These are phyloP conservation scores for Carallia brachiata DNA, from an alignment of 345 rosid genomes.

Conservation along the genomic window DNA sequence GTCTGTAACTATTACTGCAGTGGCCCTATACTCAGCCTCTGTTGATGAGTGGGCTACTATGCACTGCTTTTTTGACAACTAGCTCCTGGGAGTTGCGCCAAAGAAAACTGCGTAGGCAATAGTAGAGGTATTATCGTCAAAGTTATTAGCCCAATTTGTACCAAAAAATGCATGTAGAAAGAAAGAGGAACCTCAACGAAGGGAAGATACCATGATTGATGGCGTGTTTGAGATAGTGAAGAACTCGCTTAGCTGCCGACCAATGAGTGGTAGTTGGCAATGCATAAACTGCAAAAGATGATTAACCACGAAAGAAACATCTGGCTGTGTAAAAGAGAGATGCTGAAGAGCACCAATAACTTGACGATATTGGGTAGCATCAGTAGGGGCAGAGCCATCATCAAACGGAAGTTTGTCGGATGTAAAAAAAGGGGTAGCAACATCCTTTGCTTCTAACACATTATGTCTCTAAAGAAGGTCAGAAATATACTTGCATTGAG, in stretches of 20 bases:
- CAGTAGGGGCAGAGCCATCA: not conserved
- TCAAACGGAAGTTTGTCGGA: not conserved
- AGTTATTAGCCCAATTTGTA: no score
- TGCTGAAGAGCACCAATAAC: not conserved
- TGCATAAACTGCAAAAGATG: not conserved
- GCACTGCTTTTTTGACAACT: not conserved
- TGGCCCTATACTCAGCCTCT: not conserved
- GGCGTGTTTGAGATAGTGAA: no score
- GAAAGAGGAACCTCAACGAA: no score
- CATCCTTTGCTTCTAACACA: not conserved
- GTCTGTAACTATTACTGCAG: not conserved
- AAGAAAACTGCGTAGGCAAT: no score
- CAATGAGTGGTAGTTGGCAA: not conserved
- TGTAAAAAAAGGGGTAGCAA: not conserved
- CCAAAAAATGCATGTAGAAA: no score
- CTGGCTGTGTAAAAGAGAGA: not conserved
- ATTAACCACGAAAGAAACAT: not conserved
- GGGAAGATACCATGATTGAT: no score
- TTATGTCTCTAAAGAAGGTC: not conserved
- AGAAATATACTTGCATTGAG: not conserved
- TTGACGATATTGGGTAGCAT: not conserved
- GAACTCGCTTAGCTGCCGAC: not conserved
- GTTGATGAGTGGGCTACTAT: not conserved
- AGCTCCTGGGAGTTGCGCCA: not conserved
- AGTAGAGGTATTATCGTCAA: no score